phyloP scores from a whole-genome alignment of 305 asterid genomes.

The Fraxinus sp. region DNA sequence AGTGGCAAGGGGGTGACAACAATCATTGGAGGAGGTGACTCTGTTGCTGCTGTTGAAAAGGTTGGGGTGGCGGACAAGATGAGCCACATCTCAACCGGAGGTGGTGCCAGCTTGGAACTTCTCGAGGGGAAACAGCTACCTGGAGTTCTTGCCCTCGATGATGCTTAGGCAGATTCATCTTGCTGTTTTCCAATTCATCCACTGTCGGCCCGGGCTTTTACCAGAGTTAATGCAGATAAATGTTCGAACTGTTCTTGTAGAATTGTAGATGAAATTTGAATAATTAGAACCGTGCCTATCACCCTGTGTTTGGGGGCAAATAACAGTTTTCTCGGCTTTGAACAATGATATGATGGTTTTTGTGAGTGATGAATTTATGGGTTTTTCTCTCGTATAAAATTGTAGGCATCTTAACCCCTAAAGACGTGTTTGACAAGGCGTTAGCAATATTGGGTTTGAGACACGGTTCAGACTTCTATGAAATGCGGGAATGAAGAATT shows the following conservation, averaged over 20 bases:
- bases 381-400: neutral
- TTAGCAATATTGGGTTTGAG: too few relatives aligned
- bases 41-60: slow-evolving; percentile 94
- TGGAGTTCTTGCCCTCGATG: slow-evolving; percentile 77
- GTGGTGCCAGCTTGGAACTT: slow-evolving; percentile 95
- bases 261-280: slow-evolving; percentile 27
- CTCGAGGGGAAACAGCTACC: slow-evolving; percentile 84
- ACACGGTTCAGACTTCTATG: too few relatives aligned
- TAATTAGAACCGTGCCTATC: slow-evolving; percentile 22
- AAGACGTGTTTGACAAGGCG: neutral
- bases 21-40: slow-evolving; percentile 91
- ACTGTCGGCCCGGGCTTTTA: slow-evolving; percentile 4
- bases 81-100: slow-evolving; percentile 96
- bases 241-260: slow-evolving; percentile 29
- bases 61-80: slow-evolving; percentile 85
- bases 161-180: slow-evolving; percentile 44
- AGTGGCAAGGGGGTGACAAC: slow-evolving; percentile 89
- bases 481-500: too few relatives aligned
- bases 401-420: neutral
- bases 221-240: slow-evolving; percentile 16
- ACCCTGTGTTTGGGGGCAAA: slow-evolving; percentile 18
- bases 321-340: neutral
- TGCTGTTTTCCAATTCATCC: slow-evolving; percentile 19
- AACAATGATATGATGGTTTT: neutral
- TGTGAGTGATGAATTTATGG: neutral